Evolutionary conservation across 139 green algal genomes (phyloP), one percentile per base, ranked within the genome.

Genomic region (Auxenochlorella pyrenoidosa): DNA sequence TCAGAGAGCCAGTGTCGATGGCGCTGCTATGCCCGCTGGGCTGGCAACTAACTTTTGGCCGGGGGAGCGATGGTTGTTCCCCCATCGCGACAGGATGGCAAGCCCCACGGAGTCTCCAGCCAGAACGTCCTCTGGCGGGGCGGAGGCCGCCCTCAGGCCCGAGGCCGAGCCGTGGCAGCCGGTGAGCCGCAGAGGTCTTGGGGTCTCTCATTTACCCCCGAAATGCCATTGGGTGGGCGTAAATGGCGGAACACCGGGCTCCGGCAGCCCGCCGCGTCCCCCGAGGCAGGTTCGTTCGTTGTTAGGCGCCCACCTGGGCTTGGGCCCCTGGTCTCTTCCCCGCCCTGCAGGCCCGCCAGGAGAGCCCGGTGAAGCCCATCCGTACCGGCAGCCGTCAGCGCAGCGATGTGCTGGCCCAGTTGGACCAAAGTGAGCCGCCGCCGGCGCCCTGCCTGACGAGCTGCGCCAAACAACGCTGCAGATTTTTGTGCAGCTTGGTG

Each of bases 391-490:
- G 43, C 38, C 60, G 38, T 41, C 77, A 65, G 47, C 82, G 79
- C 38, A 65, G 82, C 21, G 65, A 79, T n/a, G 41, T 78, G 47
- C 73, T 85, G 30, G 70, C 68, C 79, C 82, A 41, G 28, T 58
- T 77, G 60, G 86, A 87, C 51, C 71, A 73, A 38, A 90, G 87
- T 90, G 59, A 80, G 63, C 51, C 22, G 60, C 59, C 10, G 78
- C 79, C 15, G 59, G 36, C 59, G 59, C 51, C 79, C 76, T 60
- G 32, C 32, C 51, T 13, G 0, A 8, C n/a, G 47, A 32, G n/a
- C n/a, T n/a, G n/a, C n/a, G n/a, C n/a, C n/a, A n/a, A n/a, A n/a
- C n/a, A n/a, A n/a, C n/a, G n/a, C n/a, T n/a, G n/a, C n/a, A n/a
- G n/a, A n/a, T n/a, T n/a, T n/a, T n/a, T n/a, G n/a, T n/a, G n/a